These are phyloP conservation scores for Phanerodontia chrysosporium DNA, from an alignment of 768 basidiomycete species.

Conservation along the genomic window DNA sequence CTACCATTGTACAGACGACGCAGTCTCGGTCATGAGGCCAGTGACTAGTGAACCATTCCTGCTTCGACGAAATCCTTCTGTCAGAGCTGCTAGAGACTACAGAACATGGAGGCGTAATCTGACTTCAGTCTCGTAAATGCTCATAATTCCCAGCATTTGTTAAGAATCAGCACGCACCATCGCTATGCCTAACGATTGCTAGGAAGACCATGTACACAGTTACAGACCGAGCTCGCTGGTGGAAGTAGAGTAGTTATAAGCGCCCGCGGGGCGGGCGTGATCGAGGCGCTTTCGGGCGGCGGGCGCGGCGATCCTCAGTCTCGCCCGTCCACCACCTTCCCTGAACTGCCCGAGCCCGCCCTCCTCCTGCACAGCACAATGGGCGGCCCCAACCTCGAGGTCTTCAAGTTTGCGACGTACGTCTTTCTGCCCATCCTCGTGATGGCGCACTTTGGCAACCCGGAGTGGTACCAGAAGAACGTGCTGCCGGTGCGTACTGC, in stretches of 20 bases:
- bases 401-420: conserved; percentile 87
- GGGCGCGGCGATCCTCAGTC: not conserved
- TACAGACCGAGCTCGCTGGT: too few species aligned
- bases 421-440: conserved; percentile 80
- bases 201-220: too few species aligned
- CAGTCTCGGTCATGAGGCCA: not conserved
- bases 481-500: conserved; percentile 63
- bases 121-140: too few species aligned
- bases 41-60: too few species aligned
- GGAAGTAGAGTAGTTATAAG: too few species aligned
- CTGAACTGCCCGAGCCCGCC: not conserved
- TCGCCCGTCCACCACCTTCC: not conserved
- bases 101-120: too few species aligned
- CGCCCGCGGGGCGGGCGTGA: not conserved
- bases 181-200: too few species aligned
- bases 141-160: too few species aligned
- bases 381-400: conserved; percentile 57
- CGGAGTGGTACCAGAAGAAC: conserved; percentile 76
- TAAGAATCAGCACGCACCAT: too few species aligned
- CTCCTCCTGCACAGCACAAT: not conserved
- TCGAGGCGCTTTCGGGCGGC: not conserved
- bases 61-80: too few species aligned
- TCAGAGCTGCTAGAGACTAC: too few species aligned
- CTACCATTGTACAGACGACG: not conserved
- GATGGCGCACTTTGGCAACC: conserved; percentile 83